Conservation (phyloP, 495 filamentous ascomycete genomes). For the Penicillium turbatum region DNA sequence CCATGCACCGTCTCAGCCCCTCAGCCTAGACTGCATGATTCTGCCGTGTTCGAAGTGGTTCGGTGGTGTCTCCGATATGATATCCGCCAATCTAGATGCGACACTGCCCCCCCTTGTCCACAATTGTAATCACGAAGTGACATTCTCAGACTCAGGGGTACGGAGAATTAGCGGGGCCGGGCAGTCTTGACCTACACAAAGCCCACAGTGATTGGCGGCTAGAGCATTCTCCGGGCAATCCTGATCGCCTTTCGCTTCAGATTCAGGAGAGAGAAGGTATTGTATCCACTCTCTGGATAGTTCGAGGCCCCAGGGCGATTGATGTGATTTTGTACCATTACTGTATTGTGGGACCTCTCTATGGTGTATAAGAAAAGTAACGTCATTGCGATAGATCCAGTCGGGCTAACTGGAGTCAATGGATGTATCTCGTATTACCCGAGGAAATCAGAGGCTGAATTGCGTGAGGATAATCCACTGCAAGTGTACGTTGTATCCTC, state of each 20-base stretch:
- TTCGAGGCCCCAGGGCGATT: neutral
- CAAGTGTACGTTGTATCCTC: neutral
- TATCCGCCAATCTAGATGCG: slow-evolving; percentile 2
- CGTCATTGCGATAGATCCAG: neutral
- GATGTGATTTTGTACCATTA: neutral
- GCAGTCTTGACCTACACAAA: neutral
- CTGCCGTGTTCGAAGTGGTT: neutral
- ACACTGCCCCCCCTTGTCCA: neutral
- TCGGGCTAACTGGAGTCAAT: neutral
- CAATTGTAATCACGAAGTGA: neutral
- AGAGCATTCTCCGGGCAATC: neutral
- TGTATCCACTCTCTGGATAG: neutral
- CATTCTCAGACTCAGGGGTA: neutral
- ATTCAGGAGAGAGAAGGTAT: neutral
- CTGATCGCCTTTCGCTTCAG: neutral
- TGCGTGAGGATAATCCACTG: neutral
- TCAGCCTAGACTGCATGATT: neutral
- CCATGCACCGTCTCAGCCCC: neutral
- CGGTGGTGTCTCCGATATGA: neutral
- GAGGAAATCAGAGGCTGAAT: neutral
- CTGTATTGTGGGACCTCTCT: neutral
- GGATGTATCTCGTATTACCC: neutral
- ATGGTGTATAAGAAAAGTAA: neutral
- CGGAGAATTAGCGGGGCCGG: slow-evolving; percentile 4
- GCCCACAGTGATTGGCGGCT: neutral